Evolutionary conservation across 176 grass and related monocot species (phyloP).

Genomic region (Aegilops longissima): DNA sequence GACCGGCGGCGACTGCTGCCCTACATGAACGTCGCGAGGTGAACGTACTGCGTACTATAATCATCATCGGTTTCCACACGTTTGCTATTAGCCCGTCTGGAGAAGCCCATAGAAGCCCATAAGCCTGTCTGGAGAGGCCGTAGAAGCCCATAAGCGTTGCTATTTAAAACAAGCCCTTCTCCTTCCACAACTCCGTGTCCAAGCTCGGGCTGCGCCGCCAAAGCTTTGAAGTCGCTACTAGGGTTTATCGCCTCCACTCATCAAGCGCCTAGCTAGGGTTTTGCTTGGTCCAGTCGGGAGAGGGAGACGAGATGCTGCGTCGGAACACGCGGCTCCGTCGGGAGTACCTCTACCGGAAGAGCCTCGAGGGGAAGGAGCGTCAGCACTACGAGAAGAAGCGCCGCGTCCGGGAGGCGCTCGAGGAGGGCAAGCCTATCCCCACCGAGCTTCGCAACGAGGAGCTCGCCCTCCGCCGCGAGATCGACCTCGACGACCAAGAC

Average conservation of each 20-base stretch:
- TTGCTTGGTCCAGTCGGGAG: background rate
- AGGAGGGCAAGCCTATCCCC: slow-evolving; percentile 86
- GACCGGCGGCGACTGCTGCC: too few species aligned
- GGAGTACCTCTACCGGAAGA: slow-evolving; percentile 81
- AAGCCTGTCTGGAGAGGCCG: too few species aligned
- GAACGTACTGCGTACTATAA: too few species aligned
- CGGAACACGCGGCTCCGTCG: slow-evolving; percentile 43
- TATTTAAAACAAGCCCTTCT: background rate
- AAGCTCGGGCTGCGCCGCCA: slow-evolving; percentile 8
- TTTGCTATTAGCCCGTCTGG: background rate
- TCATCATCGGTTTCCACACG: too few species aligned
- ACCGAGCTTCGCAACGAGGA: slow-evolving; percentile 88
- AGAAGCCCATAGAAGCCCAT: background rate
- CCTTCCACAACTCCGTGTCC: background rate
- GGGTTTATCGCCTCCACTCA: slow-evolving; percentile 21
- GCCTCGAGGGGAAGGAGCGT: slow-evolving; percentile 71
- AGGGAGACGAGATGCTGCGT: slow-evolving; percentile 50
- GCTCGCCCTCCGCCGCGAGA: slow-evolving; percentile 58
- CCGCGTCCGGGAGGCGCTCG: slow-evolving; percentile 66
- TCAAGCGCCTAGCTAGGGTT: slow-evolving; percentile 28
- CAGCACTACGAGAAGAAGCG: slow-evolving; percentile 94
- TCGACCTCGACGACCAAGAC: slow-evolving; percentile 81
- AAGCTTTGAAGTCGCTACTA: background rate
- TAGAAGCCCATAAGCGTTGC: background rate
- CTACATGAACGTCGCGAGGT: too few species aligned